phyloP scores from a whole-genome alignment of 345 rosid genomes.

The Camelina laxa region DNA sequence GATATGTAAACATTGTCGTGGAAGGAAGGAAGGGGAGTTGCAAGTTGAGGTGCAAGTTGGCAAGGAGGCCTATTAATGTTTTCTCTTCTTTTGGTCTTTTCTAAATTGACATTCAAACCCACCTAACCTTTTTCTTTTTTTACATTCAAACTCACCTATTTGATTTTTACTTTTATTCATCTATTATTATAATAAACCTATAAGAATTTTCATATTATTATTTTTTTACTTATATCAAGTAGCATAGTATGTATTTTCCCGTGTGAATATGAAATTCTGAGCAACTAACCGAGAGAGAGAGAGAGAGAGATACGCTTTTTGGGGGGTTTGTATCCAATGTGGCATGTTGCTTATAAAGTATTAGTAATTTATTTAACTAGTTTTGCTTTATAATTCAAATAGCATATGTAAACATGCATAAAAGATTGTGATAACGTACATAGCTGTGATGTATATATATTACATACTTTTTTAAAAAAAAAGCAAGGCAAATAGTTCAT shows the following conservation, averaged over 20 bases:
- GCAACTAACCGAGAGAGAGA: neutral
- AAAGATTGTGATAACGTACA: conserved; percentile 42
- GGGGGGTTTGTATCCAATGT: conserved; percentile 38
- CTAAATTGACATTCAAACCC: conserved; percentile 42
- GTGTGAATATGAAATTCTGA: conserved; percentile 26
- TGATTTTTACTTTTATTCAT: neutral
- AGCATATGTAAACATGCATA: conserved; percentile 21
- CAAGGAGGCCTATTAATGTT: conserved; percentile 45
- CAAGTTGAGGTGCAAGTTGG: conserved; percentile 65
- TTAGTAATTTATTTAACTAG: neutral
- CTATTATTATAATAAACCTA: neutral
- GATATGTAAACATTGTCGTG: conserved; percentile 37
- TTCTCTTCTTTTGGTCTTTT: conserved; percentile 43
- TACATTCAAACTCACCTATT: neutral
- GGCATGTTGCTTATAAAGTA: conserved; percentile 44
- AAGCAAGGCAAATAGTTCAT: conserved; percentile 19
- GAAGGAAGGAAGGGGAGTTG: conserved; percentile 40
- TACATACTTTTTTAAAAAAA: conserved; percentile 5
- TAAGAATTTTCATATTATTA: neutral
- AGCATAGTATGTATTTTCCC: neutral
- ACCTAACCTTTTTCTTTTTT: conserved; percentile 20
- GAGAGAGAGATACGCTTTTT: conserved; percentile 20
- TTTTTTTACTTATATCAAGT: neutral
- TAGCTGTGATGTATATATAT: conserved; percentile 27
- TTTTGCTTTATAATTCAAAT: neutral